Conservation (phyloP, 2,329 filamentous ascomycete genomes). For the Diaporthe destruens region DNA sequence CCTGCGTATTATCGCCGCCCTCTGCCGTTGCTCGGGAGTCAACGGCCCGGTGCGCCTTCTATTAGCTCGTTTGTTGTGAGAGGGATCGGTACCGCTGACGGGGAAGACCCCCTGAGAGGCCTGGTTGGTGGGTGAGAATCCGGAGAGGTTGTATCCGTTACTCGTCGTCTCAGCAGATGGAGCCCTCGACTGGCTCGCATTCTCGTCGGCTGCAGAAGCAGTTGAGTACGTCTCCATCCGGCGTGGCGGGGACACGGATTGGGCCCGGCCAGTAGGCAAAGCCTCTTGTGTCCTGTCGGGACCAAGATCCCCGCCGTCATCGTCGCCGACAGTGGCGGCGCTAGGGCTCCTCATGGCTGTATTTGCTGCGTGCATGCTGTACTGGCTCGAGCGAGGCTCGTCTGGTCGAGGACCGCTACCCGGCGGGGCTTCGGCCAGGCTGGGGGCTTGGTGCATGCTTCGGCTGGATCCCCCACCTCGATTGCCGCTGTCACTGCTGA, state of each 20-base stretch:
- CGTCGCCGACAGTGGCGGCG: constrained; percentile 9
- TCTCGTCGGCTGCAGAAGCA: constrained; percentile 64
- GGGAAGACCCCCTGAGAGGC: constrained; percentile 65
- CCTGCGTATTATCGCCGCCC: constrained; percentile 70
- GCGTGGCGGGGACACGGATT: constrained; percentile 49
- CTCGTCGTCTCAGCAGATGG: constrained; percentile 61
- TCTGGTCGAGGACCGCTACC: constrained; percentile 42
- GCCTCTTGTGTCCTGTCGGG: neutral
- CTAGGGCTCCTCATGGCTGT: constrained; percentile 37
- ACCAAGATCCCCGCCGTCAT: neutral
- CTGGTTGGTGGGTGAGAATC: constrained; percentile 61
- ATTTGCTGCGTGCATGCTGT: constrained; percentile 21
- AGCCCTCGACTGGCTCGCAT: constrained; percentile 53
- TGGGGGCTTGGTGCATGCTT: constrained; percentile 52
- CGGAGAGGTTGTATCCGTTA: constrained; percentile 63
- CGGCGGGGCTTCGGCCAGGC: constrained; percentile 50
- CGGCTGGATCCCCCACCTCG: constrained; percentile 43
- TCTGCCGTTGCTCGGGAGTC: constrained; percentile 69
- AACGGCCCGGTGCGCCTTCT: constrained; percentile 71
- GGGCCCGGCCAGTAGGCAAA: constrained; percentile 37
- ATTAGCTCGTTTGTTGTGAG: constrained; percentile 66
- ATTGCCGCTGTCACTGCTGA: constrained; percentile 7
- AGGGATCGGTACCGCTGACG: constrained; percentile 65
- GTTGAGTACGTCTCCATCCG: constrained; percentile 67
- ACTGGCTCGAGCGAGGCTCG: constrained; percentile 35